Evolutionary conservation across 2,329 filamentous ascomycete species (phyloP).

Genomic region (Sarocladiaceae sp.): DNA sequence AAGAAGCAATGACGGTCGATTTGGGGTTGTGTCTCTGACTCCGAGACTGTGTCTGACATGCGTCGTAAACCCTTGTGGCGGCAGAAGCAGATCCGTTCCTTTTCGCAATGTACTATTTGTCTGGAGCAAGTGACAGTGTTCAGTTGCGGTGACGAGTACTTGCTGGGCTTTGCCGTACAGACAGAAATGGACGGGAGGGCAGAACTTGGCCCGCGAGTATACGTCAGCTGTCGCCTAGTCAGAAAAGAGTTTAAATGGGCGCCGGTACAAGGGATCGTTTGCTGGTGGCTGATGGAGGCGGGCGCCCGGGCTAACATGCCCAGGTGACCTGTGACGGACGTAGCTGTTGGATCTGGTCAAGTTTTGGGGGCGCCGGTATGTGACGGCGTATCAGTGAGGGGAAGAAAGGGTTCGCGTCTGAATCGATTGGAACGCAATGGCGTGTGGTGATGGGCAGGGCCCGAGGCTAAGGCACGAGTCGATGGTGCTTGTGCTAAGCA

Average conservation of each 20-base stretch:
- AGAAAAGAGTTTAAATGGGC: slow-evolving; percentile 3
- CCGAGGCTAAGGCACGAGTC: no score
- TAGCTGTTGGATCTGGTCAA: not conserved
- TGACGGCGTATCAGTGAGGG: not conserved
- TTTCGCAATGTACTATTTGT: no score
- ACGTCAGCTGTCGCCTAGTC: no score
- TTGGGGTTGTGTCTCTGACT: slow-evolving; percentile 1
- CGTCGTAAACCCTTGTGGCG: no score
- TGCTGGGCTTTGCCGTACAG: no score
- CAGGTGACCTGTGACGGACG: not conserved
- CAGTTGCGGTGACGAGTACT: no score
- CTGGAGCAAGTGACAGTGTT: no score
- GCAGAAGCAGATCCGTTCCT: not conserved
- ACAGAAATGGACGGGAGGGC: no score
- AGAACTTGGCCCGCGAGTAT: not conserved
- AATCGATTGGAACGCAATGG: slow-evolving; percentile 2
- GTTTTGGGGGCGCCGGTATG: not conserved
- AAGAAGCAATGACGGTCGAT: slow-evolving; percentile 4
- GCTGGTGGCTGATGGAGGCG: not conserved
- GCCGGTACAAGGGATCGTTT: not conserved
- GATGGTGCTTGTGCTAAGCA: no score
- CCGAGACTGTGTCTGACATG: not conserved
- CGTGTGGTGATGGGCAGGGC: no score
- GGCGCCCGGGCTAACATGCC: not conserved
- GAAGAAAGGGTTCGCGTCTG: not conserved